Evolutionary conservation across 371 early-diverging fungal species (phyloP).

Genomic region (Rhizomucor pusillus): DNA sequence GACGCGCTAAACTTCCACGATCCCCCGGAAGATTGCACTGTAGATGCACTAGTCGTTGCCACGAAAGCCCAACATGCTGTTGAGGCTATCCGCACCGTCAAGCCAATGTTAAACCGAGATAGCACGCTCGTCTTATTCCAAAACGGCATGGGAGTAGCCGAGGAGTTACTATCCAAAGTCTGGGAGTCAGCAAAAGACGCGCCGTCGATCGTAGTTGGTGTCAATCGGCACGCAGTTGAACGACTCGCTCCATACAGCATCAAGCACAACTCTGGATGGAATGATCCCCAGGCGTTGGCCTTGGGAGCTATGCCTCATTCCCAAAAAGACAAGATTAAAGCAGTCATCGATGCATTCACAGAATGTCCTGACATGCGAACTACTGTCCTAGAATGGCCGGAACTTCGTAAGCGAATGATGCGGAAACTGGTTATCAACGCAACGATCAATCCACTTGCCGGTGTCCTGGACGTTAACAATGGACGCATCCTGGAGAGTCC

Average conservation of each 20-base stretch:
- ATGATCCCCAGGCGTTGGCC: conserved; percentile 32
- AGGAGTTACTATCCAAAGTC: conserved; percentile 38
- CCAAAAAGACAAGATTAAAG: conserved; percentile 7
- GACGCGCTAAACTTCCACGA: conserved; percentile 5
- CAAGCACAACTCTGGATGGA: conserved; percentile 47
- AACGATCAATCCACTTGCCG: conserved; percentile 54
- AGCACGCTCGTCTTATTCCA: conserved; percentile 55
- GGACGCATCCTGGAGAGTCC: conserved; percentile 24
- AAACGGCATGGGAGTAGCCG: conserved; percentile 66
- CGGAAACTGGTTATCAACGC: conserved; percentile 61
- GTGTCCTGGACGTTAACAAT: conserved; percentile 46
- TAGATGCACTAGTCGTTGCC: conserved; percentile 25
- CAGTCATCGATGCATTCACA: conserved; percentile 21
- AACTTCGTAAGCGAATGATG: conserved; percentile 38
- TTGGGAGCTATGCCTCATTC: conserved; percentile 24
- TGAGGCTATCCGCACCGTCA: conserved; percentile 38
- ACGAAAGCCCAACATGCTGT: conserved; percentile 52
- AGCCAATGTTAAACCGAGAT: conserved; percentile 26
- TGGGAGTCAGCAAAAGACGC: conserved; percentile 23
- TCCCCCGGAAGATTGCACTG: conserved; percentile 9
- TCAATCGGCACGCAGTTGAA: conserved; percentile 55
- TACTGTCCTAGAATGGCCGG: conserved; percentile 30
- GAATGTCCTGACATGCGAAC: conserved; percentile 26
- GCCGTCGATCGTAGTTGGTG: conserved; percentile 48
- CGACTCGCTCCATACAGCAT: conserved; percentile 39